Percentiles rank a stretch among this genome's conserved stretches.
These are phyloP conservation scores for Henckelia pumila DNA, from an alignment of 257 asterid species.

Conservation along the genomic window DNA sequence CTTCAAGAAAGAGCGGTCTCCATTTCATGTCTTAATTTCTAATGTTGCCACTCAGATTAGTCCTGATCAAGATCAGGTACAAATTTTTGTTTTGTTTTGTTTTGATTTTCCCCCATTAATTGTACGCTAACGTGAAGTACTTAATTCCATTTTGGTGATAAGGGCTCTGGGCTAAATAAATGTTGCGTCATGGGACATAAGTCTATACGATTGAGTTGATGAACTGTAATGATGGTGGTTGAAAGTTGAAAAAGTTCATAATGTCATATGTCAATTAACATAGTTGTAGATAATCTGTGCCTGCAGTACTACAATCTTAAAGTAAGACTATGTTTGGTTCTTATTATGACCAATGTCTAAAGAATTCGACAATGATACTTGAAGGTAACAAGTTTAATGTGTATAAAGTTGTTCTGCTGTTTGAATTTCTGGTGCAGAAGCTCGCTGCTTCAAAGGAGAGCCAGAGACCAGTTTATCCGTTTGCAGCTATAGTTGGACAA, in stretches of 20 bases:
- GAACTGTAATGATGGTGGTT: background rate
- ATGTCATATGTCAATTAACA: background rate
- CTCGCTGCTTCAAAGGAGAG: conserved; percentile 59
- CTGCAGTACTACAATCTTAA: background rate
- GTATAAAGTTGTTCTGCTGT: conserved; percentile 10
- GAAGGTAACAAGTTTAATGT: background rate
- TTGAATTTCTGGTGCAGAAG: conserved; percentile 45
- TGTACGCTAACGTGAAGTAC: too few species aligned
- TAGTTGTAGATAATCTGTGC: background rate
- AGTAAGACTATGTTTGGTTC: background rate
- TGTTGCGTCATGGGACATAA: background rate
- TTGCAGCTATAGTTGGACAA: conserved; percentile 97
- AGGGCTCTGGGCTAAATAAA: background rate
- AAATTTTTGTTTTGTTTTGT: background rate
- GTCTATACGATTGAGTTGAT: background rate
- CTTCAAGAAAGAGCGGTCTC: conserved; percentile 47
- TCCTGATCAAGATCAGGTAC: conserved; percentile 67
- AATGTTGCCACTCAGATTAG: conserved; percentile 72
- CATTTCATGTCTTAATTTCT: conserved; percentile 57
- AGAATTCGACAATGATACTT: background rate
- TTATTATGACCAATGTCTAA: background rate
- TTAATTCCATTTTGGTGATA: background rate
- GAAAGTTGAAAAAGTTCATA: background rate
- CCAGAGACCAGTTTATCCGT: conserved; percentile 93
- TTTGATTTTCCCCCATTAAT: background rate